Percentiles rank a stretch among this genome's conserved stretches.
Evolutionary conservation across 2,329 filamentous ascomycete genomes (phyloP).

Genomic region (Fusarium longipes): DNA sequence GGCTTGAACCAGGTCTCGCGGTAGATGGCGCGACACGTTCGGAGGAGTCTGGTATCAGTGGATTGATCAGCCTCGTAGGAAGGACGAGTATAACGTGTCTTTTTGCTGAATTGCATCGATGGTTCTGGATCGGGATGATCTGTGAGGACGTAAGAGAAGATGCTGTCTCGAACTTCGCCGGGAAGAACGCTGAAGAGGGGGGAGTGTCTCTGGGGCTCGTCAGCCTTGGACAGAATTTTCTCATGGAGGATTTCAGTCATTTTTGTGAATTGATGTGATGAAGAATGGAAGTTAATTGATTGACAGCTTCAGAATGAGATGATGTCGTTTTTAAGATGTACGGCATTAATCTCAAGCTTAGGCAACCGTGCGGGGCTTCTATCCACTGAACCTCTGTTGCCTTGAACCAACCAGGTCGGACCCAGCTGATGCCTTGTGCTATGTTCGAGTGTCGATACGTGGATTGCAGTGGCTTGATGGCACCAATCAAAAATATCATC

Average conservation of each 20-base stretch:
- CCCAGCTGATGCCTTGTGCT: background rate
- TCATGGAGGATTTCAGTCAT: slow-evolving; percentile 1
- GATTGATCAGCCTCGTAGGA: slow-evolving; percentile 53
- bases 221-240: background rate
- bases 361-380: slow-evolving; percentile 28
- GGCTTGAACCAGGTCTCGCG: slow-evolving; percentile 58
- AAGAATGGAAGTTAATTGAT: background rate
- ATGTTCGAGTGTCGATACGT: background rate
- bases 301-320: too few relatives aligned
- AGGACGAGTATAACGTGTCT: slow-evolving; percentile 55
- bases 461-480: background rate
- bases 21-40: slow-evolving; percentile 57
- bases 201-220: slow-evolving; percentile 24
- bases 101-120: slow-evolving; percentile 40
- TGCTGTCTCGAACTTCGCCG: slow-evolving; percentile 60
- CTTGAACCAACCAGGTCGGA: background rate
- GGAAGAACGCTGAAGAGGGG: slow-evolving; percentile 56
- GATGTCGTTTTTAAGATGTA: background rate
- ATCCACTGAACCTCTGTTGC: background rate
- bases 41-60: slow-evolving; percentile 54
- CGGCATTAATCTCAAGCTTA: background rate
- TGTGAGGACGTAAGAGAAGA: slow-evolving; percentile 57
- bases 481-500: background rate
- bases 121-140: slow-evolving; percentile 52
- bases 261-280: background rate